Evolutionary conservation across 345 rosid genomes (phyloP).

Genomic region (Diplotaxis tenuifolia): DNA sequence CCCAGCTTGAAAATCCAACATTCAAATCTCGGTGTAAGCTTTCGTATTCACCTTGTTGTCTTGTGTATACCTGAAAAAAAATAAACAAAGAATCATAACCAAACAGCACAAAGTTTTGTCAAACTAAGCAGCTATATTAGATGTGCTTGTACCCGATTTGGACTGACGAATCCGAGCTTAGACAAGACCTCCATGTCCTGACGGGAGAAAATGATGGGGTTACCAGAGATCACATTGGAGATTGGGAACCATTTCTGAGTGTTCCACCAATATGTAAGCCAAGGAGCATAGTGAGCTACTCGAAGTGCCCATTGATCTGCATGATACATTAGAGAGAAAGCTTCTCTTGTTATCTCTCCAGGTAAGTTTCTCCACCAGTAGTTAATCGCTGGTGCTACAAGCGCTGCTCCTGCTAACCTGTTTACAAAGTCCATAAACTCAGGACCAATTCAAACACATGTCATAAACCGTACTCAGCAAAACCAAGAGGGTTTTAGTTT

Average conservation of each 20-base stretch:
- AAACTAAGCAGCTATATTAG: not conserved
- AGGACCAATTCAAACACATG: not conserved
- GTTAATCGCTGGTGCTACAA: not conserved
- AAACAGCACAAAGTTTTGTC: not conserved
- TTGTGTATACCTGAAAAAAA: not conserved
- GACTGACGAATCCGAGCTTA: not conserved
- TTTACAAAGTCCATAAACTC: constrained; percentile 9
- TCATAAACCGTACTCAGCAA: not conserved
- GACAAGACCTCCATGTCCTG: constrained; percentile 6
- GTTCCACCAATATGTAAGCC: constrained; percentile 11
- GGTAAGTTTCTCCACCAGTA: constrained; percentile 12
- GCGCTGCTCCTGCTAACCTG: constrained; percentile 12
- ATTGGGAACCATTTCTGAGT: constrained; percentile 1
- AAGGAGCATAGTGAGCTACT: constrained; percentile 1
- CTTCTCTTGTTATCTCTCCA: not conserved
- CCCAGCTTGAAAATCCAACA: constrained; percentile 77
- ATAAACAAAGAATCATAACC: not conserved
- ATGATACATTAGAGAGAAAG: not conserved
- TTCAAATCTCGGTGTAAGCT: constrained; percentile 62
- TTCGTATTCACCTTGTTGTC: constrained; percentile 64
- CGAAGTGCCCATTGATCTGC: not conserved
- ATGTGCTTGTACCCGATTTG: constrained; percentile 23
- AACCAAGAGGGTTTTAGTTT: not conserved
- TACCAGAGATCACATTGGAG: constrained; percentile 32
- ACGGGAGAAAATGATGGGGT: constrained; percentile 2